These are phyloP conservation scores for Triticum monococcum DNA, from an alignment of 176 grass and related monocot genomes.

Conservation along the genomic window DNA sequence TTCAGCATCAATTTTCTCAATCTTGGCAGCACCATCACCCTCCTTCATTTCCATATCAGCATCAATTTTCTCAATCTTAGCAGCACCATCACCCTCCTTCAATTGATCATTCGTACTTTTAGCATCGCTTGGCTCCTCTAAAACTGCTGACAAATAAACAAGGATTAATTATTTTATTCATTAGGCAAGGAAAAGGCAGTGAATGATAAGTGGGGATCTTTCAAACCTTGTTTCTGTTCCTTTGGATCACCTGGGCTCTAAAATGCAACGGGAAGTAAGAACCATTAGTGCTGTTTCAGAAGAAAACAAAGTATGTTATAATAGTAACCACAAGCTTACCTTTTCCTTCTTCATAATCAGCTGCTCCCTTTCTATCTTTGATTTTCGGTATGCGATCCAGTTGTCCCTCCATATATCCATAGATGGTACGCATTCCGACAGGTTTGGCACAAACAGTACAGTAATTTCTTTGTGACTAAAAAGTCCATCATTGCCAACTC, in stretches of 20 bases:
- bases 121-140: conserved; percentile 31
- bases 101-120: conserved; percentile 28
- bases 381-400: conserved; percentile 71
- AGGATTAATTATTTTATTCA: conserved; percentile 1
- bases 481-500: conserved; percentile 73
- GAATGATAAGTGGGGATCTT: conserved; percentile 17
- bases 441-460: conserved; percentile 82
- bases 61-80: conserved; percentile 41
- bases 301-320: not conserved
- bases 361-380: conserved; percentile 60
- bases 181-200: not conserved
- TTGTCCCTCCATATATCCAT: conserved; percentile 73
- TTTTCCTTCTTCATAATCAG: conserved; percentile 67
- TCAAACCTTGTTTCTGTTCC: conserved; percentile 54
- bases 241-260: conserved; percentile 63
- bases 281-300: not conserved
- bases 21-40: conserved; percentile 32
- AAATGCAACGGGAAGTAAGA: conserved; percentile 21
- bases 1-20: conserved; percentile 31
- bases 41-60: conserved; percentile 28
- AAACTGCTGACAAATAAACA: conserved; percentile 22
- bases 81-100: conserved; percentile 23
- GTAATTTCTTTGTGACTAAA: conserved; percentile 90
- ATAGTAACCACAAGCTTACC: conserved; percentile 41
- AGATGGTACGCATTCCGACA: conserved; percentile 78